Conservation (phyloP, 2,329 filamentous ascomycete species). For the Venturia oleaginea region DNA sequence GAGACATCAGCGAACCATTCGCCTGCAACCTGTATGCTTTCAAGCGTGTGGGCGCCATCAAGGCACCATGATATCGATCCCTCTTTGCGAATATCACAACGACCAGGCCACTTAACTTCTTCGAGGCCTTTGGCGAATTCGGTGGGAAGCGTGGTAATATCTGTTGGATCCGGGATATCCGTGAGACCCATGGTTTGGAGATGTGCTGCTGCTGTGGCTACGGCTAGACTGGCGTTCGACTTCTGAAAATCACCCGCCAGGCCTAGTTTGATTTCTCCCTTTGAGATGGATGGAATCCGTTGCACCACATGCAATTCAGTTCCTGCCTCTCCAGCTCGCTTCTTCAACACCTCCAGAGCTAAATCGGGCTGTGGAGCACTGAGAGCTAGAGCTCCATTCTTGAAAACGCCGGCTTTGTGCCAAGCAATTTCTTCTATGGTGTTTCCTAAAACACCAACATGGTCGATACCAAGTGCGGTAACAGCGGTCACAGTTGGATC, state of each 20-base stretch:
- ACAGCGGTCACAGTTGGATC: slow-evolving; percentile 64
- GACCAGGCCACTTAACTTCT: slow-evolving; percentile 59
- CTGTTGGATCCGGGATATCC: slow-evolving; percentile 31
- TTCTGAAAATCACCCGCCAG: slow-evolving; percentile 55
- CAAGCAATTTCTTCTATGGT: slow-evolving; percentile 78
- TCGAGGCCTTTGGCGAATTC: slow-evolving; percentile 58
- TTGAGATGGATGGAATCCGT: slow-evolving; percentile 38
- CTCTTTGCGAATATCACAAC: slow-evolving; percentile 62
- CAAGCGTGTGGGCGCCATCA: slow-evolving; percentile 80
- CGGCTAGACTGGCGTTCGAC: slow-evolving; percentile 52
- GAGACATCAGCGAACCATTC: slow-evolving; percentile 58
- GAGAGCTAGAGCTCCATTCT: slow-evolving; percentile 53
- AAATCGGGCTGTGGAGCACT: slow-evolving; percentile 48
- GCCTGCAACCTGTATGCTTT: slow-evolving; percentile 69
- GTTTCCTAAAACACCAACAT: slow-evolving; percentile 68
- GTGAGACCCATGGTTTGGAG: slow-evolving; percentile 37
- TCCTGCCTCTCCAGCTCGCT: slow-evolving; percentile 44
- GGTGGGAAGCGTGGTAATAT: slow-evolving; percentile 41
- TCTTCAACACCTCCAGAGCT: slow-evolving; percentile 47
- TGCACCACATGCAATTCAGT: slow-evolving; percentile 40
- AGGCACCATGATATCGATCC: slow-evolving; percentile 59
- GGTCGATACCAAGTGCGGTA: slow-evolving; percentile 76
- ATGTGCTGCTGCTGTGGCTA: slow-evolving; percentile 51
- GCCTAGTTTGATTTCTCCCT: slow-evolving; percentile 42
- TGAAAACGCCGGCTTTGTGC: slow-evolving; percentile 89